phyloP scores from a whole-genome alignment of 148 eudicot species.

The Heliamphora exappendiculata region DNA sequence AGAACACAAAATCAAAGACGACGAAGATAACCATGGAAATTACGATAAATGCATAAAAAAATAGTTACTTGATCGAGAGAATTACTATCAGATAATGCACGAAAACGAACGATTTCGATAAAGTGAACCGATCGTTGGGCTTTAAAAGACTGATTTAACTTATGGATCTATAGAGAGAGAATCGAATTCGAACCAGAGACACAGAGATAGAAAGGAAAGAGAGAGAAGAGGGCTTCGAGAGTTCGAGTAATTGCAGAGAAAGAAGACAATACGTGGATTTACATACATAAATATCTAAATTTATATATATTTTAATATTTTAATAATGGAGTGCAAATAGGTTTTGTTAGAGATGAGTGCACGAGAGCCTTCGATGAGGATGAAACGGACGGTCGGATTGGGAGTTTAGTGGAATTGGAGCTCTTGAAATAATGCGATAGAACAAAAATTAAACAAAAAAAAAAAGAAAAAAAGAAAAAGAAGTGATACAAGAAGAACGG shows the following conservation, averaged over 20 bases:
- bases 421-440: not conserved
- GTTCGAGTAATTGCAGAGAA: not conserved
- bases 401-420: not conserved
- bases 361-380: constrained; percentile 2
- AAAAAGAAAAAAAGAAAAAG: not conserved
- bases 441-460: not conserved
- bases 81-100: not conserved
- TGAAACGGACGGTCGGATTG: not conserved
- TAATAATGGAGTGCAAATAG: not conserved
- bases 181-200: not conserved
- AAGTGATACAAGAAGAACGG: not conserved
- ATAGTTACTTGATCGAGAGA: not conserved
- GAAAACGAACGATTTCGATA: not conserved
- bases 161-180: not conserved
- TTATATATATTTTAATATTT: not conserved
- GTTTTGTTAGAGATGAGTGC: not conserved
- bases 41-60: not conserved
- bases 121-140: not conserved
- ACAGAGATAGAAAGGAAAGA: not conserved
- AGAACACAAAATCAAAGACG: not conserved
- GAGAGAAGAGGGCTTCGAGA: not conserved
- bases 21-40: not conserved
- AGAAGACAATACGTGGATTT: not conserved
- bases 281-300: too few species aligned
- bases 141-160: not conserved